Evolutionary conservation across 257 asterid species (phyloP).

Genomic region (Capsicum baccatum): DNA sequence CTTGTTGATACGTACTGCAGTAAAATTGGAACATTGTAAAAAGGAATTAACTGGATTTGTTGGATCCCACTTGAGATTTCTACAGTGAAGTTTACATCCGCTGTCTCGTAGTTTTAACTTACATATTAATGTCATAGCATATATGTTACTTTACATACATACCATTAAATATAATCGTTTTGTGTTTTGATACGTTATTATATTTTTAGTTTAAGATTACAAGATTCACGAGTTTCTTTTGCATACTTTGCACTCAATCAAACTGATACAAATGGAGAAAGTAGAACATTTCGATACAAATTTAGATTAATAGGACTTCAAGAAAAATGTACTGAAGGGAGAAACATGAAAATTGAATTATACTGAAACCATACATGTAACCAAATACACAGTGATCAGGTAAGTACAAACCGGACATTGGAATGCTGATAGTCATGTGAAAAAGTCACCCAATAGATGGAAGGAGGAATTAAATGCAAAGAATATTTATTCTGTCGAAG

Average conservation of each 20-base stretch:
- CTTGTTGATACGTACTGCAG: background rate
- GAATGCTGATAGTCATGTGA: background rate
- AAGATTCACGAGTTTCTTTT: background rate
- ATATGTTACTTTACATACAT: background rate
- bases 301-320: background rate
- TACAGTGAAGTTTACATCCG: background rate
- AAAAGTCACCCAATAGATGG: background rate
- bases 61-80: conserved; percentile 14
- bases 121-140: background rate
- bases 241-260: background rate
- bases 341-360: background rate
- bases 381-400: background rate
- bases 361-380: background rate
- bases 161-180: background rate
- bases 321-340: background rate
- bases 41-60: conserved; percentile 17
- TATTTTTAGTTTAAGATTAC: background rate
- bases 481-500: background rate
- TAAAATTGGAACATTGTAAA: background rate
- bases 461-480: background rate
- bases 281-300: background rate
- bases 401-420: background rate
- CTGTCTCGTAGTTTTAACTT: background rate
- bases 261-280: background rate
- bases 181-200: background rate